Percentiles rank a stretch among this genome's conserved stretches.
phyloP scores from a whole-genome alignment of 192 early-diverging fungal genomes.

The Umbelopsis sp. region DNA sequence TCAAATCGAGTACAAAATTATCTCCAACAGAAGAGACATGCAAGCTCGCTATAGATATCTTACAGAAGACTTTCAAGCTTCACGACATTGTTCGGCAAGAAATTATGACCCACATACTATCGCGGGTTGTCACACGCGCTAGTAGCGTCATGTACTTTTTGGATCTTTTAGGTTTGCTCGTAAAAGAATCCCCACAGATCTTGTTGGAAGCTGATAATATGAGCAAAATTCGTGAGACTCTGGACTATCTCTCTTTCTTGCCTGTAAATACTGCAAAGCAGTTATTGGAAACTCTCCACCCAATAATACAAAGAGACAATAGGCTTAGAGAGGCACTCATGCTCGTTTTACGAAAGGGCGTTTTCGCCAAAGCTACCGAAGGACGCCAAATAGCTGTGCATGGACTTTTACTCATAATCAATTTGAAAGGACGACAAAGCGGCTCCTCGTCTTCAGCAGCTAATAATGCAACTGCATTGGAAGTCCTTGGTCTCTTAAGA shows the following conservation, averaged over 20 bases:
- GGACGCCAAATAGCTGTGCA: conserved; percentile 63
- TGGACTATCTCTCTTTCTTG: conserved; percentile 69
- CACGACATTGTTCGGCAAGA: conserved; percentile 71
- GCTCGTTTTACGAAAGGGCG: conserved; percentile 68
- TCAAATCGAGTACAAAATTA: background rate
- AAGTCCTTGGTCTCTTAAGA: conserved; percentile 60
- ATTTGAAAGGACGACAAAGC: conserved; percentile 5
- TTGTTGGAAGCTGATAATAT: conserved; percentile 26
- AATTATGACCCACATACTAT: conserved; percentile 70
- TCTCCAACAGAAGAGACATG: conserved; percentile 42
- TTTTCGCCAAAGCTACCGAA: conserved; percentile 66
- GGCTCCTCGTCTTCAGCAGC: conserved; percentile 18
- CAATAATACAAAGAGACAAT: conserved; percentile 53
- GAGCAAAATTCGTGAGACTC: conserved; percentile 57
- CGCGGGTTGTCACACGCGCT: conserved; percentile 55
- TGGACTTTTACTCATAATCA: conserved; percentile 61
- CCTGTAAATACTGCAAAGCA: conserved; percentile 50
- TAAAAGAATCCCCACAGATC: conserved; percentile 42
- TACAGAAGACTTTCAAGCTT: conserved; percentile 52
- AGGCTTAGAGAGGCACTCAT: conserved; percentile 64
- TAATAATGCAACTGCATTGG: conserved; percentile 37
- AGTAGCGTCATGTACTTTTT: conserved; percentile 49
- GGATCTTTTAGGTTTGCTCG: conserved; percentile 48
- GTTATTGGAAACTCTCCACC: conserved; percentile 59
- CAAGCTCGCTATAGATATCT: conserved; percentile 47